A percentile compares a stretch with the other conserved stretches of the same genome.
Evolutionary conservation across 345 rosid genomes (phyloP).

Genomic region (Aethionema arabicum): DNA sequence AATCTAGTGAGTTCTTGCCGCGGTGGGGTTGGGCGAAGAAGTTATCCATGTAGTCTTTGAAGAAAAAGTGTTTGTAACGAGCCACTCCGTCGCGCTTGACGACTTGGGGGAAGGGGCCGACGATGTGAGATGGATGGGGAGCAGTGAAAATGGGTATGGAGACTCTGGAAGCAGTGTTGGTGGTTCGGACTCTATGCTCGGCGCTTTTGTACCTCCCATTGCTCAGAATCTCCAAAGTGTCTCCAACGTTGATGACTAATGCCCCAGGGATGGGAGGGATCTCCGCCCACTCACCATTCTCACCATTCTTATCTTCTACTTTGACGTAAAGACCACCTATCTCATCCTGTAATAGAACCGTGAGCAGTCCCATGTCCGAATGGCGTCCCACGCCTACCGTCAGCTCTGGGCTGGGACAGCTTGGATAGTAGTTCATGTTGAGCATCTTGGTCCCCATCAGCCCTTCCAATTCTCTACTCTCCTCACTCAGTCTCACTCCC

Average conservation of each 20-base stretch:
- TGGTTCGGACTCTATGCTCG: slow-evolving; percentile 53
- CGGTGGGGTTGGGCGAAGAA: slow-evolving; percentile 50
- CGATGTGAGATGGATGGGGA: slow-evolving; percentile 42
- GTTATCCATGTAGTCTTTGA: slow-evolving; percentile 53
- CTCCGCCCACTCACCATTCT: slow-evolving; percentile 43
- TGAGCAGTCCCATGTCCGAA: slow-evolving; percentile 59
- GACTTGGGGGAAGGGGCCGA: slow-evolving; percentile 49
- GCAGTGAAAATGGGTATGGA: slow-evolving; percentile 54
- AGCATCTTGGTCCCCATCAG: slow-evolving; percentile 45
- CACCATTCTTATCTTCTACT: slow-evolving; percentile 35
- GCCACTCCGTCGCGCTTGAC: slow-evolving; percentile 47
- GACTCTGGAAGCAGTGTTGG: slow-evolving; percentile 48
- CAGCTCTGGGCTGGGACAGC: slow-evolving; percentile 58
- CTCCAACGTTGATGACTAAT: slow-evolving; percentile 47
- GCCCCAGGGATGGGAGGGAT: slow-evolving; percentile 43
- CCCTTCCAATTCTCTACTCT: slow-evolving; percentile 40
- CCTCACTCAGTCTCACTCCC: slow-evolving; percentile 42
- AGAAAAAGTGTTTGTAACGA: slow-evolving; percentile 43
- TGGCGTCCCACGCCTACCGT: slow-evolving; percentile 65
- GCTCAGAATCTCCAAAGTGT: slow-evolving; percentile 53
- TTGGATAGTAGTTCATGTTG: slow-evolving; percentile 64
- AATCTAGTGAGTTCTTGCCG: slow-evolving; percentile 59
- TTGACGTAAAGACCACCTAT: slow-evolving; percentile 66
- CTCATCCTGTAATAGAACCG: slow-evolving; percentile 58
- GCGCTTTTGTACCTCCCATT: slow-evolving; percentile 63